Base-by-base conservation (phyloP, 2,329 filamentous ascomycete genomes). In the Davidsoniella neocaledoniae region DNA sequence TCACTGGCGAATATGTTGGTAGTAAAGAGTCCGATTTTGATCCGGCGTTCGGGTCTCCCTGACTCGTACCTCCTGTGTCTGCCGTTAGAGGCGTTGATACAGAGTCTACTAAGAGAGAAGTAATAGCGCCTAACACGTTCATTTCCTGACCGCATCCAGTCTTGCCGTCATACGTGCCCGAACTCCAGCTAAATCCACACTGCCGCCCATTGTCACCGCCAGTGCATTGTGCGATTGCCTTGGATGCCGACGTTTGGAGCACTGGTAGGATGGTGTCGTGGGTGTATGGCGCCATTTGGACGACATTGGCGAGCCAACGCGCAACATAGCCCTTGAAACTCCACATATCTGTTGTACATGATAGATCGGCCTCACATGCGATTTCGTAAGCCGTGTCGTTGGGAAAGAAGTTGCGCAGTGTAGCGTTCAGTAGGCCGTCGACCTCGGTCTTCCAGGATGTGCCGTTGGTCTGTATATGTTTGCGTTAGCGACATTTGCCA, bases 281-380 rank as follows among this genome's bases (percentile, higher is more conserved):
- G 1, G 71, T 74, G 43, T 68, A 72, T 0, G 77, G 76, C 1
- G 75, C 74, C 26, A 80, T 56, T 53, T 74, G 66, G 2, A 70
- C 68, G 2, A 70, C 67, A 41, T 68, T 64, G 6, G 71, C 70
- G 56, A 79, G 68, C 71, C 74, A 77, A 19, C 72, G 68, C 36
- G 72, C 66, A 19, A 81, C 62, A 46, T 77, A 72, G 12, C 74
- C 77, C 57, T 81, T 80, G 68, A 79, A 81, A 5, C 73, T 72
- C 51, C 72, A 64, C 63, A 81, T 77, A 55, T 83, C 81, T 41
- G 70, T 70, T 55, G 75, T 75, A 64, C 81, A 84, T 3, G 66
- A 72, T 33, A 57, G 58, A 5, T 66, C 63, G 40, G 58, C 57
- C 55, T 82, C 77, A 62, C 81, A 85, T 5, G 76, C 69, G 14